Conservation (phyloP, 805 yeast genomes). For the Blastobotrys chiropterorum region DNA sequence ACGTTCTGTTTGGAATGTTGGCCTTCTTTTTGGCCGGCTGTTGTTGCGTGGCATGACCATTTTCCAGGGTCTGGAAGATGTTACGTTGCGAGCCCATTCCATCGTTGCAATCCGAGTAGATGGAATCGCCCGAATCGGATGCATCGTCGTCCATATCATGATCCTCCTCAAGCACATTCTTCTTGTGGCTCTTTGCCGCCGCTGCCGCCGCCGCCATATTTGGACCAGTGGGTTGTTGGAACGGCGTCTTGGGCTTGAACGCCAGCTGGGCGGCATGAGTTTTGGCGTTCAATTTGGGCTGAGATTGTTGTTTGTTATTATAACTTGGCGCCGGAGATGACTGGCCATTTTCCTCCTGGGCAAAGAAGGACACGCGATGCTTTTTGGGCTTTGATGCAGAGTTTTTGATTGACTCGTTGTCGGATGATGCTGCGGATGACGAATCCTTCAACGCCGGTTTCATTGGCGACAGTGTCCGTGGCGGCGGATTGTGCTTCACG, state of each 20-base stretch:
- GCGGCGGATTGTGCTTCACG: slow-evolving; percentile 21
- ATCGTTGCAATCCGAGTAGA: slow-evolving; percentile 22
- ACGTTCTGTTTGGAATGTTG: neutral
- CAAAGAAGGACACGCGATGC: neutral
- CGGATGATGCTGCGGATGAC: slow-evolving; percentile 9
- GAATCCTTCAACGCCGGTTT: slow-evolving; percentile 28
- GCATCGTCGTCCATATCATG: slow-evolving; percentile 11
- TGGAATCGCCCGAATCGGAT: slow-evolving; percentile 18
- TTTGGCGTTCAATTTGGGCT: neutral
- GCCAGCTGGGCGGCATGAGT: neutral
- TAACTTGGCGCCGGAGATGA: neutral
- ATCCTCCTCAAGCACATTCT: neutral
- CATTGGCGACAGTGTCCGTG: slow-evolving; percentile 28
- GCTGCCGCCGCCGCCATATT: neutral
- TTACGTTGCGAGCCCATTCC: slow-evolving; percentile 3
- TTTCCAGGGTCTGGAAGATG: neutral
- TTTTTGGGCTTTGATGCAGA: neutral
- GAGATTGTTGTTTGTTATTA: neutral
- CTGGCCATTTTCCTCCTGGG: neutral
- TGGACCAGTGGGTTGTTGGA: neutral
- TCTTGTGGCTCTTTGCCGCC: slow-evolving; percentile 2
- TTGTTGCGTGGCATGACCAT: neutral
- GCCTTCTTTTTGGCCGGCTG: neutral
- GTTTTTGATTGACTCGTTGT: neutral
- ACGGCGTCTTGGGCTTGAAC: neutral